A percentile compares a stretch with the other conserved stretches of the same genome.
These are phyloP conservation scores for Keqinozyma sinolaborantium DNA, from an alignment of 1,139 yeast genomes.

Conservation along the genomic window DNA sequence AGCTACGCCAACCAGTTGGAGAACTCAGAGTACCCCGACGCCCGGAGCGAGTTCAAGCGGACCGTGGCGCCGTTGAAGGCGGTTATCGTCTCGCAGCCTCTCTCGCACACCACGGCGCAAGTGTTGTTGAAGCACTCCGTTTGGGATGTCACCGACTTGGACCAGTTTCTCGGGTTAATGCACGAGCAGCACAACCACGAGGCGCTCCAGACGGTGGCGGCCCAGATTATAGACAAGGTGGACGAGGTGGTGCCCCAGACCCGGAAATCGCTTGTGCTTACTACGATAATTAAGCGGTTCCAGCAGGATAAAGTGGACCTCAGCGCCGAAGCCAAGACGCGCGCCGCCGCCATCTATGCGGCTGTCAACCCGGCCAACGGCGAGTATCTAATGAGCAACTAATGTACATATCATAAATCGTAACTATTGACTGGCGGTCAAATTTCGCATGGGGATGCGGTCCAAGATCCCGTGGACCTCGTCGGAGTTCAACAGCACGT, in stretches of 20 bases:
- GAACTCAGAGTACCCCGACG: not conserved
- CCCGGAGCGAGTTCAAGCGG: not conserved
- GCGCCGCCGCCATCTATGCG: no score
- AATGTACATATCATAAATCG: no score
- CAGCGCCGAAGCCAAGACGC: no score
- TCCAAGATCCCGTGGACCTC: slow-evolving; percentile 9
- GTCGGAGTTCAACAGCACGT: slow-evolving; percentile 14
- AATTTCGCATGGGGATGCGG: slow-evolving; percentile 7
- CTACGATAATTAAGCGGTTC: not conserved
- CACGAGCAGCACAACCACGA: not conserved
- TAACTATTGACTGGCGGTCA: no score
- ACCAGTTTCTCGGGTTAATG: not conserved
- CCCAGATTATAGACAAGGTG: not conserved
- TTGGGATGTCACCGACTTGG: not conserved
- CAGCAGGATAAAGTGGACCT: not conserved
- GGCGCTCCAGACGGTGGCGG: not conserved
- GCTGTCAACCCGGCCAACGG: no score
- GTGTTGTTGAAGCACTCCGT: not conserved
- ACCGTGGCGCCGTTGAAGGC: not conserved
- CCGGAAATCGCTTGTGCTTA: not conserved
- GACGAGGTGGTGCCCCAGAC: not conserved
- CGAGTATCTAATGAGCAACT: no score
- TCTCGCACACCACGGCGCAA: not conserved
- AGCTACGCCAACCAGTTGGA: not conserved
- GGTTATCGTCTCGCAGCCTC: not conserved